A percentile compares a stretch with the other conserved stretches of the same genome.
Evolutionary conservation across 1,284 basidiomycete species (phyloP).

Genomic region (Clitocybe nebularis): DNA sequence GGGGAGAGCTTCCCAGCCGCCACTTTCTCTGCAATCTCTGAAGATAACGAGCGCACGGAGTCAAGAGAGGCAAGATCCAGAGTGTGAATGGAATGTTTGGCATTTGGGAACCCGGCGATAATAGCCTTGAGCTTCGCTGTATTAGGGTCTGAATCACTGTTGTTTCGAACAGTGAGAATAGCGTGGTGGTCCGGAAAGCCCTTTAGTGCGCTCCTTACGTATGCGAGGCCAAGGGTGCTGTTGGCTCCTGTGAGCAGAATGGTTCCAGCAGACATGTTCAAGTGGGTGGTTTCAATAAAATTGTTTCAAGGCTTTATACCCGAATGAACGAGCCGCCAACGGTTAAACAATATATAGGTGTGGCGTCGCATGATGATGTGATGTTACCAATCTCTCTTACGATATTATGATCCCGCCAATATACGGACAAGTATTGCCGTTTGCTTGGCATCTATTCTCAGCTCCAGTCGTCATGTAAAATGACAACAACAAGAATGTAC

Average conservation of each 20-base stretch:
- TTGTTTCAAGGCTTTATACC: too few species aligned
- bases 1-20: neutral
- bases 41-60: constrained; percentile 3
- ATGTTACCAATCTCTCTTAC: too few species aligned
- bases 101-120: constrained; percentile 4
- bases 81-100: constrained; percentile 3
- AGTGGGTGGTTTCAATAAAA: too few species aligned
- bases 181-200: constrained; percentile 4
- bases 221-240: constrained; percentile 10
- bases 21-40: neutral
- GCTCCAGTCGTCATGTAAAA: too few species aligned
- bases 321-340: too few species aligned
- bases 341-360: too few species aligned
- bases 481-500: too few species aligned
- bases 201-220: constrained; percentile 1
- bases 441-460: too few species aligned
- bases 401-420: too few species aligned
- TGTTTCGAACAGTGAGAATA: constrained; percentile 8
- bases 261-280: constrained; percentile 9
- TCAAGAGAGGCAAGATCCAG: constrained; percentile 7
- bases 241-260: constrained; percentile 11
- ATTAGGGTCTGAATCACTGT: neutral
- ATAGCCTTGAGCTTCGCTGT: constrained; percentile 6
- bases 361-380: too few species aligned
- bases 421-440: too few species aligned